Conservation (phyloP, 768 basidiomycete species). For the Steccherinum ochraceum region DNA sequence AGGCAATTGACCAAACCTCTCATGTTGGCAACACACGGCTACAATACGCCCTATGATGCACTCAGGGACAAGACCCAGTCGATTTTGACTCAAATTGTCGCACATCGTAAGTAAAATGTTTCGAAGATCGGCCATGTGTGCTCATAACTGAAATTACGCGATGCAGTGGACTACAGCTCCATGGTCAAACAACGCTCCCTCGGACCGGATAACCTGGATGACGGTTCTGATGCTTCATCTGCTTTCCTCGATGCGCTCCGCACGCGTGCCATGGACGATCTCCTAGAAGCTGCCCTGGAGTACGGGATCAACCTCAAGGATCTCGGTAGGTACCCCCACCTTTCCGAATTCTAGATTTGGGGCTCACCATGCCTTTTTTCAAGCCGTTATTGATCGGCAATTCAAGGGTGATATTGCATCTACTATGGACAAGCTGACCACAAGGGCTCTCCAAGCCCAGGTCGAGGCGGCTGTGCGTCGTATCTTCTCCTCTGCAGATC, state of each 20-base stretch:
- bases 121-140: no score
- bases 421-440: slow-evolving; percentile 83
- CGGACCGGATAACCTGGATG: slow-evolving; percentile 70
- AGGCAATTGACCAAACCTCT: slow-evolving; percentile 49
- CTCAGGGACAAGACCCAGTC: slow-evolving; percentile 76
- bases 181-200: slow-evolving; percentile 78
- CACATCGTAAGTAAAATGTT: slow-evolving; percentile 60
- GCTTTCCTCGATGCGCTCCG: slow-evolving; percentile 79
- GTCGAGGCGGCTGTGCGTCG: slow-evolving; percentile 72
- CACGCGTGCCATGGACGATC: slow-evolving; percentile 82
- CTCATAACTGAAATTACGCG: slow-evolving; percentile 13
- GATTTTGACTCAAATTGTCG: slow-evolving; percentile 80
- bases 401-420: slow-evolving; percentile 83
- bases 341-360: neutral
- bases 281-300: slow-evolving; percentile 74
- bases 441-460: slow-evolving; percentile 78
- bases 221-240: slow-evolving; percentile 60
- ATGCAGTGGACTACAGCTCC: slow-evolving; percentile 44
- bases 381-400: slow-evolving; percentile 80
- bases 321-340: slow-evolving; percentile 39
- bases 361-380: neutral
- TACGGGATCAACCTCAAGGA: slow-evolving; percentile 83
- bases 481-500: neutral
- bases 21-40: slow-evolving; percentile 74
- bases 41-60: slow-evolving; percentile 77